phyloP scores from a whole-genome alignment of 2,329 filamentous ascomycete species.

The Teratosphaeria epicoccoides region DNA sequence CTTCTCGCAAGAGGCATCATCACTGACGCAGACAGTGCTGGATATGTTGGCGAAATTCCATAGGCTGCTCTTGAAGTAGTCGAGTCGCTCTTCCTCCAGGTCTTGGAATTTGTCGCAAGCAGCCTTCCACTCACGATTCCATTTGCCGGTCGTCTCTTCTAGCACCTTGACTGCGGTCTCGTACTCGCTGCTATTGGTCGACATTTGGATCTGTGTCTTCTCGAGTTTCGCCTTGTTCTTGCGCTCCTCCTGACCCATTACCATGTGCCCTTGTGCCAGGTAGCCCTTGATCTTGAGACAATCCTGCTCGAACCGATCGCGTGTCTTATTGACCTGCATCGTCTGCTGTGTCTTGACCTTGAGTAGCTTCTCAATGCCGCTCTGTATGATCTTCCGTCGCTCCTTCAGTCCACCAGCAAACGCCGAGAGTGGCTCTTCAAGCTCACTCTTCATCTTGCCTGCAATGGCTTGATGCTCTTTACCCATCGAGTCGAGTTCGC shows the following conservation, averaged over 20 bases:
- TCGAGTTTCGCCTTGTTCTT: conserved; percentile 98
- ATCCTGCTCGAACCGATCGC: conserved; percentile 94
- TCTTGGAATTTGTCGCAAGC: conserved; percentile 99
- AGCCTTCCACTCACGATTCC: conserved; percentile 98
- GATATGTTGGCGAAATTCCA: conserved; percentile 98
- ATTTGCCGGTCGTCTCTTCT: conserved; percentile 87
- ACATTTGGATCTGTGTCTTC: conserved; percentile 94
- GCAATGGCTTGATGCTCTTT: conserved; percentile 89
- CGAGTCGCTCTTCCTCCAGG: conserved; percentile 88
- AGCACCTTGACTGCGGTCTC: conserved; percentile 84
- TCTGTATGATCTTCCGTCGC: conserved; percentile 88
- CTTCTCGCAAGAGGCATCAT: conserved; percentile 91
- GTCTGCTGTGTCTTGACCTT: conserved; percentile 93
- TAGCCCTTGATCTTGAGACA: conserved; percentile 98
- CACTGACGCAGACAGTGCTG: conserved; percentile 94
- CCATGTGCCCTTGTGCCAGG: conserved; percentile 96
- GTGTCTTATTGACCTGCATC: conserved; percentile 80
- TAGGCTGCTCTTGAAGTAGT: conserved; percentile 94
- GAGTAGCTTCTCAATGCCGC: conserved; percentile 83
- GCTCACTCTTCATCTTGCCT: conserved; percentile 85
- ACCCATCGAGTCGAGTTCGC: conserved; percentile 83
- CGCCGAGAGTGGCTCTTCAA: conserved; percentile 84
- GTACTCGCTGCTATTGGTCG: conserved; percentile 84
- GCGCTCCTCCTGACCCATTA: conserved; percentile 97
- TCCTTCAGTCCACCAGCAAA: conserved; percentile 96